Percentiles rank a stretch among this genome's conserved stretches.
Evolutionary conservation across 768 basidiomycete species (phyloP).

Genomic region (Mycena leptocephala): DNA sequence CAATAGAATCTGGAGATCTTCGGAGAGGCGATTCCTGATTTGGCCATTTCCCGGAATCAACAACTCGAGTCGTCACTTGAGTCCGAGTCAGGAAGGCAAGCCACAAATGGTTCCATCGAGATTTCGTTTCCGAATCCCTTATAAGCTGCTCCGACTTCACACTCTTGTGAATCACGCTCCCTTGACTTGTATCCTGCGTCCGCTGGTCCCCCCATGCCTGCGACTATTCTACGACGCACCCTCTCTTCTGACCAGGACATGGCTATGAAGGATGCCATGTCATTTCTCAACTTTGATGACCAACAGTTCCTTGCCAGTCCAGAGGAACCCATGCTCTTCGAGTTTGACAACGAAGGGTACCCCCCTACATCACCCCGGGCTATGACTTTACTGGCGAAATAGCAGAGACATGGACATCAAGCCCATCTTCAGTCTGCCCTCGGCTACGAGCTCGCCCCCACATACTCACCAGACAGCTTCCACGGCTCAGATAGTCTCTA

Average conservation of each 20-base stretch:
- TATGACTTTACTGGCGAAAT: slow-evolving; percentile 8
- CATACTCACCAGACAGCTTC: slow-evolving; percentile 51
- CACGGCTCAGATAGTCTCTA: slow-evolving; percentile 27
- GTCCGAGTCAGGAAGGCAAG: slow-evolving; percentile 35
- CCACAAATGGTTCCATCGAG: slow-evolving; percentile 35
- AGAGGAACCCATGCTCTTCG: slow-evolving; percentile 55
- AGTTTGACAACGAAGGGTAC: slow-evolving; percentile 63
- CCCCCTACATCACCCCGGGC: slow-evolving; percentile 8
- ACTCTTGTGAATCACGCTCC: slow-evolving; percentile 48
- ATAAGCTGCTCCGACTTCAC: slow-evolving; percentile 50
- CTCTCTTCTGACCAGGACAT: too few relatives aligned
- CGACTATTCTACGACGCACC: slow-evolving; percentile 56
- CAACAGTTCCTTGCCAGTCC: slow-evolving; percentile 19
- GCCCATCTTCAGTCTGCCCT: slow-evolving; percentile 38
- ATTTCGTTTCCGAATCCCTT: slow-evolving; percentile 59
- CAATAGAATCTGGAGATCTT: not conserved
- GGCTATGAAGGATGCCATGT: slow-evolving; percentile 45
- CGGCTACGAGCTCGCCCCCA: slow-evolving; percentile 22
- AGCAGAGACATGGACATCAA: slow-evolving; percentile 62
- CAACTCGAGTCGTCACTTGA: not conserved
- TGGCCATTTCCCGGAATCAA: not conserved
- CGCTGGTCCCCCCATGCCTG: slow-evolving; percentile 59
- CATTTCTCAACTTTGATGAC: slow-evolving; percentile 52
- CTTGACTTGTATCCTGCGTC: slow-evolving; percentile 30
- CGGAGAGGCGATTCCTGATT: slow-evolving; percentile 6